Percentiles rank a stretch among this genome's conserved stretches.
Conservation (phyloP, 371 early-diverging fungal species). For the Choanephora cucurbitarum region DNA sequence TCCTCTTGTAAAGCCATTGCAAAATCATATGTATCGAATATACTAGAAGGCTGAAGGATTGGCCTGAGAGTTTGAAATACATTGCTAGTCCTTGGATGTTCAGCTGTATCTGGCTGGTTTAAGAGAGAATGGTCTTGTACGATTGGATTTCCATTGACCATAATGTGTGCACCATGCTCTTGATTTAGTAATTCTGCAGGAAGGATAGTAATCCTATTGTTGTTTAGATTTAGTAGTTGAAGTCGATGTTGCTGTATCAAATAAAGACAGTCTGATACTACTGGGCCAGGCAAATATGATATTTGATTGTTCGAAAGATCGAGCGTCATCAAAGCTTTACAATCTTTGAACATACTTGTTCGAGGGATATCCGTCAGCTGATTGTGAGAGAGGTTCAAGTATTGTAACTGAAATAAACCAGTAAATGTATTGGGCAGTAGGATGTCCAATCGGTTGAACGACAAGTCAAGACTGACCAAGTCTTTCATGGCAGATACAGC, state of each 20-base stretch:
- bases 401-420: conserved; percentile 24
- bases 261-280: conserved; percentile 41
- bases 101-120: no score
- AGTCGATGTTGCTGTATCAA: conserved; percentile 48
- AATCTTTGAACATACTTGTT: conserved; percentile 26
- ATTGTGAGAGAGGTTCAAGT: conserved; percentile 48
- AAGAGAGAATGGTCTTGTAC: no score
- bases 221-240: conserved; percentile 56
- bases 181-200: conserved; percentile 58
- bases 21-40: no score
- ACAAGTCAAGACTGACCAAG: conserved; percentile 53
- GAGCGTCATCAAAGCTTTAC: conserved; percentile 29
- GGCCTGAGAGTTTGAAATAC: no score
- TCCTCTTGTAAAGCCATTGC: no score
- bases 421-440: conserved; percentile 39
- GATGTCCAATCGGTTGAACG: conserved; percentile 49
- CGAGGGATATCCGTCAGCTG: conserved; percentile 42
- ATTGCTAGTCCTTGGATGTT: no score
- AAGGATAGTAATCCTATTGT: conserved; percentile 57
- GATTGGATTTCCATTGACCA: conserved; percentile 60
- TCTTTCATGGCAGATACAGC: conserved; percentile 41
- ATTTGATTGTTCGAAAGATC: conserved; percentile 55
- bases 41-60: no score
- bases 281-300: conserved; percentile 46
- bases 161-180: conserved; percentile 44